phyloP scores from a whole-genome alignment of 1,139 yeast genomes.

The Taphrina pruni region DNA sequence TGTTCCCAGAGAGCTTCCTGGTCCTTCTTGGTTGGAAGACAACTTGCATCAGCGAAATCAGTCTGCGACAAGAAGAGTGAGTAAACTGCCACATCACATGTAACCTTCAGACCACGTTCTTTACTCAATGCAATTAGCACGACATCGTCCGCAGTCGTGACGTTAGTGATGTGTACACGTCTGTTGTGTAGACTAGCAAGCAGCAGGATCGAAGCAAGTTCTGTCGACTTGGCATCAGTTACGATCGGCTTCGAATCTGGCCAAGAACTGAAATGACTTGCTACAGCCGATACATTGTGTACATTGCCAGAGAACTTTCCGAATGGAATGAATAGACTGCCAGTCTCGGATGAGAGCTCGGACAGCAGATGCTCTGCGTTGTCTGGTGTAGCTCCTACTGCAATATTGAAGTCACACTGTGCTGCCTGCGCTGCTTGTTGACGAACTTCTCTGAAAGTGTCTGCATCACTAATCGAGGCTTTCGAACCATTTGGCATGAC shows the following conservation, averaged over 20 bases:
- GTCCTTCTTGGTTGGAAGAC: slow-evolving; percentile 80
- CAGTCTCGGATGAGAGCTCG: slow-evolving; percentile 70
- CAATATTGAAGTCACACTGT: slow-evolving; percentile 79
- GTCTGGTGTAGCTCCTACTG: slow-evolving; percentile 79
- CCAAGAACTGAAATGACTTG: slow-evolving; percentile 83
- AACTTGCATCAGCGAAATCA: slow-evolving; percentile 70
- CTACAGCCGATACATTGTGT: slow-evolving; percentile 73
- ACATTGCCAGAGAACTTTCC: slow-evolving; percentile 66
- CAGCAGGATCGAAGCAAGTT: slow-evolving; percentile 85
- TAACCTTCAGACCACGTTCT: slow-evolving; percentile 77
- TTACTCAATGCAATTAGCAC: slow-evolving; percentile 85
- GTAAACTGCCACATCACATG: slow-evolving; percentile 87
- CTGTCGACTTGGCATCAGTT: slow-evolving; percentile 91
- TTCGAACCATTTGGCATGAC: slow-evolving; percentile 73
- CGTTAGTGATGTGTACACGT: slow-evolving; percentile 87
- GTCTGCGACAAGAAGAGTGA: slow-evolving; percentile 76
- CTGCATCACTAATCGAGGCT: slow-evolving; percentile 70
- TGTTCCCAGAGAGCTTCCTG: slow-evolving; percentile 83
- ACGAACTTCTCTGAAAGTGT: slow-evolving; percentile 66
- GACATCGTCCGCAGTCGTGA: slow-evolving; percentile 79
- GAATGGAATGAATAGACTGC: slow-evolving; percentile 81
- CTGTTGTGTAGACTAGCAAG: slow-evolving; percentile 87
- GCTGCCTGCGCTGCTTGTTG: slow-evolving; percentile 62
- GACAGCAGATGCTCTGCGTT: slow-evolving; percentile 66
- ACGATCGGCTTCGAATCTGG: slow-evolving; percentile 82